Percentiles rank a stretch among this genome's conserved stretches.
Evolutionary conservation across 352 stramenopile genomes (phyloP).

Genomic region (Ochromonadaceae sp.): DNA sequence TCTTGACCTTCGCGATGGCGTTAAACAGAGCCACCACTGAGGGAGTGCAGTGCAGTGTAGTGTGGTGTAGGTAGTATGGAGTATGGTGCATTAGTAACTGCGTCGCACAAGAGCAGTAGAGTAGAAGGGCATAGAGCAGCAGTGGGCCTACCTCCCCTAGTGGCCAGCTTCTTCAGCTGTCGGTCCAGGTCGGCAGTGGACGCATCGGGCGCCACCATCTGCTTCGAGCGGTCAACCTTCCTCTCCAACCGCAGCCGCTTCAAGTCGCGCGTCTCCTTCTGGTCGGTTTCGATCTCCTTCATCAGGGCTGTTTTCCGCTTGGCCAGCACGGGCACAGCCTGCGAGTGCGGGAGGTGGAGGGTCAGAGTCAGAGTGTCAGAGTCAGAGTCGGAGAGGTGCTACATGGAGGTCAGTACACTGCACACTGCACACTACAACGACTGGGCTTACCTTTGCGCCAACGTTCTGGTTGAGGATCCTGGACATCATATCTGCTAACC

Average conservation of each 20-base stretch:
- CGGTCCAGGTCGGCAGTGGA: not conserved
- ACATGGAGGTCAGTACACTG: not conserved
- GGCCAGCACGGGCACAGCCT: not conserved
- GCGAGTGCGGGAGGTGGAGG: too few species aligned
- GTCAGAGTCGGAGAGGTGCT: not conserved
- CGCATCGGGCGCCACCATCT: not conserved
- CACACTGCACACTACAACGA: not conserved
- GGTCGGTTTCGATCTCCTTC: not conserved
- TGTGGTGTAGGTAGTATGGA: too few species aligned
- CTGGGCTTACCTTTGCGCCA: not conserved
- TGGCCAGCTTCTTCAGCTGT: not conserved
- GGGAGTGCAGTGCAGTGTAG: not conserved
- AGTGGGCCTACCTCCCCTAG: not conserved
- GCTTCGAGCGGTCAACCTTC: not conserved
- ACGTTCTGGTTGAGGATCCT: not conserved
- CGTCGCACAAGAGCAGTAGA: not conserved
- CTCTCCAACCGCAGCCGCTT: not conserved
- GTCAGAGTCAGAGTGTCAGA: too few species aligned
- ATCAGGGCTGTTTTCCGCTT: not conserved
- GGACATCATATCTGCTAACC: constrained; percentile 35
- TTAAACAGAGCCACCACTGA: constrained; percentile 8
- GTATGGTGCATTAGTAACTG: too few species aligned
- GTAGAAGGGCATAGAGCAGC: not conserved
- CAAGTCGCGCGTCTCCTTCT: not conserved
- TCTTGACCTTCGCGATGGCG: not conserved